These are phyloP conservation scores for Fusarium transvaalense DNA, from an alignment of 2,329 filamentous ascomycete genomes.

Conservation along the genomic window DNA sequence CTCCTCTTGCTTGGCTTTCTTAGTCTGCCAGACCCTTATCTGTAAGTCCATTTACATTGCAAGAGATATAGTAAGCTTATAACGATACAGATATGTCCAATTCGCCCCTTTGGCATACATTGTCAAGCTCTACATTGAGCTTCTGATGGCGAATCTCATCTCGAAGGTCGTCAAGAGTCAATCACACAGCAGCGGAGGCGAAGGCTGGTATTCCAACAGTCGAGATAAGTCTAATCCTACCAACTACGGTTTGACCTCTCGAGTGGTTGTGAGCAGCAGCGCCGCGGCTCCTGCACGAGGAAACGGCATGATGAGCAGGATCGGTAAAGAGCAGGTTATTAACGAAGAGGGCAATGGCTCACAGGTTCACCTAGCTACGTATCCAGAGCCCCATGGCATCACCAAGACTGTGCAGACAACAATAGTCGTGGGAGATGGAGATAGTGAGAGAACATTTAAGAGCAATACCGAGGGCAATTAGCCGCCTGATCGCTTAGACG, in stretches of 20 bases:
- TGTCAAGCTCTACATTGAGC: conserved; percentile 66
- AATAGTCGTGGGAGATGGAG: conserved; percentile 20
- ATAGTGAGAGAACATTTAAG: conserved; percentile 15
- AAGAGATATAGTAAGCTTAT: conserved; percentile 3
- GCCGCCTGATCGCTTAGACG: background rate
- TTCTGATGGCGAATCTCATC: conserved; percentile 66
- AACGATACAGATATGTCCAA: conserved; percentile 54
- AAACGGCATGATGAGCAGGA: conserved; percentile 9
- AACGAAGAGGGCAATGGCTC: conserved; percentile 11
- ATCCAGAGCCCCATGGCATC: conserved; percentile 24
- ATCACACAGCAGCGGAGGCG: background rate
- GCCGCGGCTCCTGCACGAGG: background rate
- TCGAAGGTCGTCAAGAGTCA: conserved; percentile 51
- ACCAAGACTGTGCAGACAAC: conserved; percentile 37
- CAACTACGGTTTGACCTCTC: conserved; percentile 21
- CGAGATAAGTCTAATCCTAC: conserved; percentile 26
- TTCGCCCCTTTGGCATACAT: conserved; percentile 66
- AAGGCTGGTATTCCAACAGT: conserved; percentile 21
- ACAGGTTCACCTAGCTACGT: conserved; percentile 23
- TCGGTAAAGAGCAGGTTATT: conserved; percentile 9
- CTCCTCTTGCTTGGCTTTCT: conserved; percentile 46
- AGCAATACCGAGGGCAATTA: background rate
- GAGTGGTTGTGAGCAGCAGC: conserved; percentile 18
- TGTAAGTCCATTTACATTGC: background rate
- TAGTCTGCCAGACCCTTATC: conserved; percentile 35